phyloP scores from a whole-genome alignment of 169 alveolate genomes.

The Neospora caninum region DNA sequence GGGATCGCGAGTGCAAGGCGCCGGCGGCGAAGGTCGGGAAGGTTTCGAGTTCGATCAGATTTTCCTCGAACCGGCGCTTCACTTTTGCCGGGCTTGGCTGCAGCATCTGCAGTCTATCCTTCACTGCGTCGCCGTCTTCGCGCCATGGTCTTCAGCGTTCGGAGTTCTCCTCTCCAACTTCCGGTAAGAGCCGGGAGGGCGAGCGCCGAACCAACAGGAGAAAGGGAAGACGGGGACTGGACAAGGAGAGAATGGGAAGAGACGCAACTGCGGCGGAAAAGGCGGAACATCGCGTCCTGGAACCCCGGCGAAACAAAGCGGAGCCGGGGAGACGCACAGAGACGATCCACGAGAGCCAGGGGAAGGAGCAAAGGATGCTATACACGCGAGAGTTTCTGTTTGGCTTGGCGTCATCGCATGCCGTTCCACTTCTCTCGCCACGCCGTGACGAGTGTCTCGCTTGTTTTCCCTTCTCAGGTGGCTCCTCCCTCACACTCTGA shows the following conservation, averaged over 20 bases:
- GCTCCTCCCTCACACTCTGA: slow-evolving; percentile 59
- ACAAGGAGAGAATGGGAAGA: neutral
- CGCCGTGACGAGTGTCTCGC: too few relatives aligned
- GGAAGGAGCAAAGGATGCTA: too few relatives aligned
- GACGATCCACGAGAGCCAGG: too few relatives aligned
- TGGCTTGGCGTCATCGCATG: too few relatives aligned
- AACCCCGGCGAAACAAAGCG: too few relatives aligned
- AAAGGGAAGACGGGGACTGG: neutral
- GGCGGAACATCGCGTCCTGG: too few relatives aligned
- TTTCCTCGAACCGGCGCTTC: slow-evolving; percentile 53
- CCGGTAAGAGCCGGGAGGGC: slow-evolving; percentile 39
- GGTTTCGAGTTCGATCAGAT: neutral
- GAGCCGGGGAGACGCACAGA: too few relatives aligned
- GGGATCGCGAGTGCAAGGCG: neutral
- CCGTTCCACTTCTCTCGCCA: too few relatives aligned
- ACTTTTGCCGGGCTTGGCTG: slow-evolving; percentile 45
- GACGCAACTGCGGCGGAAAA: too few relatives aligned
- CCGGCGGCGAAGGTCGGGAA: neutral
- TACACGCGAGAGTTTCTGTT: too few relatives aligned
- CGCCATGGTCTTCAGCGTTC: slow-evolving; percentile 57
- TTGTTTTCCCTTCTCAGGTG: slow-evolving; percentile 24
- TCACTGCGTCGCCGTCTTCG: slow-evolving; percentile 64
- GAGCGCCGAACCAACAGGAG: neutral
- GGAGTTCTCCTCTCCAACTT: slow-evolving; percentile 43
- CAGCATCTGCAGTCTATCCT: slow-evolving; percentile 58